A percentile compares a stretch with the other conserved stretches of the same genome.
phyloP scores from a whole-genome alignment of 2,329 filamentous ascomycete genomes.

The Celoporthe dispersa region DNA sequence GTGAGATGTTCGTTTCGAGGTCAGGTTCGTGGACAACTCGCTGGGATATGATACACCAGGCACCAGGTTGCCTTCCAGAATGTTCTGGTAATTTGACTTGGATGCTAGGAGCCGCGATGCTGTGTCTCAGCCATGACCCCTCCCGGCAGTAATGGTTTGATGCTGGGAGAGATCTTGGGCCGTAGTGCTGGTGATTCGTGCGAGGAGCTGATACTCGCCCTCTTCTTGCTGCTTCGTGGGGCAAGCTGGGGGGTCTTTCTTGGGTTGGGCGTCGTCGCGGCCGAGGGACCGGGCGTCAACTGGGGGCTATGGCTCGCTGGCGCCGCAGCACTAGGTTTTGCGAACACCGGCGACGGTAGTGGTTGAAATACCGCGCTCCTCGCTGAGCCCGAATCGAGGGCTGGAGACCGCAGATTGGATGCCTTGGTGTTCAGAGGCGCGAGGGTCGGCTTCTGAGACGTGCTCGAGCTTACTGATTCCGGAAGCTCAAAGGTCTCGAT shows the following conservation, averaged over 20 bases:
- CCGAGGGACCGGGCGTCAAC: slow-evolving; percentile 58
- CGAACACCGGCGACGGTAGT: slow-evolving; percentile 53
- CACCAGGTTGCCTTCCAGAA: slow-evolving; percentile 88
- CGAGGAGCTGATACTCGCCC: slow-evolving; percentile 68
- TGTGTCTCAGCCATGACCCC: slow-evolving; percentile 61
- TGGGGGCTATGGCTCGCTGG: slow-evolving; percentile 72
- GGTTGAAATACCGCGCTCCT: slow-evolving; percentile 57
- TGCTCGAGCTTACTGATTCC: slow-evolving; percentile 63
- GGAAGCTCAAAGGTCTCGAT: slow-evolving; percentile 70
- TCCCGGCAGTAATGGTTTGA: slow-evolving; percentile 83
- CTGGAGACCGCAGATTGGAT: slow-evolving; percentile 44
- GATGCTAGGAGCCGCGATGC: slow-evolving; percentile 80
- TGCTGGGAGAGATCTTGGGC: slow-evolving; percentile 90
- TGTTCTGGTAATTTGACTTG: slow-evolving; percentile 98
- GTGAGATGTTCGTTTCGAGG: slow-evolving; percentile 94
- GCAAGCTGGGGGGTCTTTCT: slow-evolving; percentile 61
- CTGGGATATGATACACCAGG: slow-evolving; percentile 90
- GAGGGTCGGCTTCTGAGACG: slow-evolving; percentile 51
- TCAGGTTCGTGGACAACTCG: slow-evolving; percentile 89
- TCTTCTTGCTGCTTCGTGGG: slow-evolving; percentile 67
- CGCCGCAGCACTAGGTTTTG: slow-evolving; percentile 44
- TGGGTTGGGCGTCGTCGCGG: slow-evolving; percentile 41
- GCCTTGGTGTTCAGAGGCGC: slow-evolving; percentile 57
- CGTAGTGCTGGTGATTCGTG: slow-evolving; percentile 85
- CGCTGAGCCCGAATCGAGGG: slow-evolving; percentile 45